Base-by-base conservation (phyloP, 306 rosid species). In the Corylus americana region DNA sequence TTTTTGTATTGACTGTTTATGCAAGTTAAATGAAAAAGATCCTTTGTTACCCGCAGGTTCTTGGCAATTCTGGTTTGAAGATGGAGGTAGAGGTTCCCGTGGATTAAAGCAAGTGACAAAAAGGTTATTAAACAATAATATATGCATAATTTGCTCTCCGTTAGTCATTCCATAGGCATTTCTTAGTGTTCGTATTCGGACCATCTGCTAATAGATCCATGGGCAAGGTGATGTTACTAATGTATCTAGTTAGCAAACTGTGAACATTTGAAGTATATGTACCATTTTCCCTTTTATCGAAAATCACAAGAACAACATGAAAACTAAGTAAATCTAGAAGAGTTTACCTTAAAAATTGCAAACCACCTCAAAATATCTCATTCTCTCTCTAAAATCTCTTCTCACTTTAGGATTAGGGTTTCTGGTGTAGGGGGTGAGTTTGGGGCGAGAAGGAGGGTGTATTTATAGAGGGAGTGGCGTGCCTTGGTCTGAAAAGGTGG, bases 41-140 rank as follows among this genome's bases (percentile, higher is more conserved):
- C 25, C 79, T 51, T 62, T 70, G 57, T 78, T 84, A 48, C 47
- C 78, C 79, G 78, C 86, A 90, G 95, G 83, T 88, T 83, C 91
- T 90, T 77, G 84, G 93, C 74, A 85, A 85, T 80, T 73, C 86
- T 53, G 85, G 78, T 74, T 48, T 90, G 83, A 90, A 89, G 91
- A 90, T 89, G 97, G 95, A 89, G 76, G 95, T 85, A 29, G 97
- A 90, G 81, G 87, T 90, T 80, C 92, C 85, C 1, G 90, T 90
- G 79, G 93, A 90, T 78, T 90, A 86, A 77, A 78, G 42, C 57
- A 37, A 69, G 61, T 18, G 48, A 48, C 69, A 27, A 20, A 70
- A 67, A 39, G 51, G 1, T 49, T 49, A 31, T 12, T 49, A 2
- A 49, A 49, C 11, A 1, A 25, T 5, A 42, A 42, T 42, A 42